Evolutionary conservation across 176 grass and related monocot species (phyloP), one percentile per base, ranked within the genome.

Genomic region (Oryza punctata): DNA sequence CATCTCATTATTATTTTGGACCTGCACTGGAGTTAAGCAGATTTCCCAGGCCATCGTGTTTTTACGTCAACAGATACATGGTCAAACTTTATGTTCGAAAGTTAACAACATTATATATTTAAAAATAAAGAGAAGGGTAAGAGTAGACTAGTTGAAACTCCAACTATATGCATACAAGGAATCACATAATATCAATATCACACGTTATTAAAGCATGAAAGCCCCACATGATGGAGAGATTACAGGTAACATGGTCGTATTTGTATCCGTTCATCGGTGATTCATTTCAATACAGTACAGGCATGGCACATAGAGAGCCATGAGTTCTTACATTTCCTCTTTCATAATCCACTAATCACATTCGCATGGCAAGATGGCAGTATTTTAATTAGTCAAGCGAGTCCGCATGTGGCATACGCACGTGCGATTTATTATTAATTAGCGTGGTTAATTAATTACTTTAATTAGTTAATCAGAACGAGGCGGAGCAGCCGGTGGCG

Each of bases 401-500:
- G 52, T 57, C 19, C 1, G 19, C 19, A 57, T 57, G 52, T 61
- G 57, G n/a, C n/a, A 11, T 52, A n/a, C 19, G 32, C 2, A 33
- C 3, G 54, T 23, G 57, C 52, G 52, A n/a, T 61, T 57, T 10
- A 24, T 61, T 61, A 7, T 5, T 23, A 47, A 19, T 5, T 23
- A 47, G 41, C 26, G 24, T 3, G 44, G 40, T 60, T 57, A 9
- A 15, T n/a, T 41, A 47, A 3, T 11, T 16, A 21, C 35, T 60
- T 11, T 16, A 21, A 52, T 60, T 74, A 65, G 12, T 65, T 65
- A n/a, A 50, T 13, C 14, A 27, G 72, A 26, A 14, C n/a, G 16
- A 25, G 1, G 2, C 8, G 78, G 83, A 4, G 83, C 88, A 89
- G 72, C 1, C 4, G 78, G 52, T 18, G 67, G 65, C 66, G 72